A percentile compares a stretch with the other conserved stretches of the same genome.
These are phyloP conservation scores for Blastocystis hominis DNA, from an alignment of 352 stramenopile species.

Conservation along the genomic window DNA sequence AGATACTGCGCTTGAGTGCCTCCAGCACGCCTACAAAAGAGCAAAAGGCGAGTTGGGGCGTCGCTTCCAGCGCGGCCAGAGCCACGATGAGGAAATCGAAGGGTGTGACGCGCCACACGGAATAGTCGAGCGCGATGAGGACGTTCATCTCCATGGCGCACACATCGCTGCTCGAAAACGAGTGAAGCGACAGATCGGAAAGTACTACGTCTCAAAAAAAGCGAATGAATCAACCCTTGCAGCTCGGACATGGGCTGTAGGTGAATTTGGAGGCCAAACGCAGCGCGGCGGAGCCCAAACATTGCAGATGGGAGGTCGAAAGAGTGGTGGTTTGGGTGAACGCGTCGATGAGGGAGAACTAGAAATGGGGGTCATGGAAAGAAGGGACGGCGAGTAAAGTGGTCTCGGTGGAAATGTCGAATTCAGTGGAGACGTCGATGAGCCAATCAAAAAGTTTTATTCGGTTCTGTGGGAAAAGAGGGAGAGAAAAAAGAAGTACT, in stretches of 20 bases:
- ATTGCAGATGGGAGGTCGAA: not conserved
- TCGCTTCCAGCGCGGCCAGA: not conserved
- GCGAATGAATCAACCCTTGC: not conserved
- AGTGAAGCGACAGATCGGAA: conserved; percentile 2
- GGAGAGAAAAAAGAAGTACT: not conserved
- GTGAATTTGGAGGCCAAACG: not conserved
- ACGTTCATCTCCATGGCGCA: not conserved
- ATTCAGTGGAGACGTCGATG: not conserved
- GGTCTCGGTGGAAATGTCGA: not conserved
- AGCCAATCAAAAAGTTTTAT: conserved; percentile 31
- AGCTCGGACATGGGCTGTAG: not conserved
- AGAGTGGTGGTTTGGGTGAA: not conserved
- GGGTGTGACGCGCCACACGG: not conserved
- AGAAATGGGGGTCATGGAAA: not conserved
- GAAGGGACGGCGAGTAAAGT: not conserved
- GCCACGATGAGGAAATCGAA: conserved; percentile 17
- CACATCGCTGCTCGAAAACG: not conserved
- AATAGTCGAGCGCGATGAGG: not conserved
- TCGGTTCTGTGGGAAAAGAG: not conserved
- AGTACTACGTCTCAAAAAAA: not conserved
- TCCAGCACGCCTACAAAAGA: not conserved
- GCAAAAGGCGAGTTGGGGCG: not conserved
- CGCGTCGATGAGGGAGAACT: conserved; percentile 16
- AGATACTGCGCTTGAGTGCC: not conserved
- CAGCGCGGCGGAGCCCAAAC: conserved; percentile 11